Percentiles rank a stretch among this genome's conserved stretches.
Evolutionary conservation across 805 yeast species (phyloP).

Genomic region (Zygoascus ofunaensis): DNA sequence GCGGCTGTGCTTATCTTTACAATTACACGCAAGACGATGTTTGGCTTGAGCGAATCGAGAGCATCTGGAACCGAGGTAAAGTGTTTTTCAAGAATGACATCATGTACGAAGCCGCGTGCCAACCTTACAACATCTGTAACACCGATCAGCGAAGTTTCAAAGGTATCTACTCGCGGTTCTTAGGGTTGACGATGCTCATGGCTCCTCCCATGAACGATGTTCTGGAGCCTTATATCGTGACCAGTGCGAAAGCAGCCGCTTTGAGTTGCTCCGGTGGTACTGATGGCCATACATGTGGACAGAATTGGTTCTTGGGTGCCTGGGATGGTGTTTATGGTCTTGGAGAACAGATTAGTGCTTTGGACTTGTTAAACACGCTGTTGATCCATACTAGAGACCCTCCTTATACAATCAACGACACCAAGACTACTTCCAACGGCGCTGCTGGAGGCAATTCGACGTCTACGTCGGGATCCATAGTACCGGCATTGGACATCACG

Average conservation of each 20-base stretch:
- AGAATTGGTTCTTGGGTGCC: constrained; percentile 50
- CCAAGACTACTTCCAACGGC: constrained; percentile 68
- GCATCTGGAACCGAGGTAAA: constrained; percentile 38
- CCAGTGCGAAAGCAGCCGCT: constrained; percentile 65
- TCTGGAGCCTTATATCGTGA: constrained; percentile 39
- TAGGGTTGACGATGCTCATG: constrained; percentile 54
- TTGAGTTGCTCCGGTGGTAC: constrained; percentile 69
- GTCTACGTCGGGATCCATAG: not conserved
- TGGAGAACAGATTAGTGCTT: constrained; percentile 77
- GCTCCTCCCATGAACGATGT: constrained; percentile 44
- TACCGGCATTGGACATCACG: constrained; percentile 8
- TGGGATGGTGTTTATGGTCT: constrained; percentile 69
- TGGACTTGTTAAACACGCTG: constrained; percentile 47
- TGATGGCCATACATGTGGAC: constrained; percentile 78
- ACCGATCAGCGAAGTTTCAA: constrained; percentile 69
- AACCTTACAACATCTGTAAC: constrained; percentile 46
- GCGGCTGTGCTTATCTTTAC: constrained; percentile 62
- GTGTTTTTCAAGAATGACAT: constrained; percentile 41
- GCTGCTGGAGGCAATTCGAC: constrained; percentile 52
- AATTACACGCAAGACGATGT: constrained; percentile 48
- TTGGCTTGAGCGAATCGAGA: constrained; percentile 50
- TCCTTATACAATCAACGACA: constrained; percentile 47
- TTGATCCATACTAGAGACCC: constrained; percentile 30
- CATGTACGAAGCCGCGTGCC: constrained; percentile 69
- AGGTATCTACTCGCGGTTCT: constrained; percentile 56